Evolutionary conservation across 1,139 yeast species (phyloP).

Genomic region (Taiozyma sp.): DNA sequence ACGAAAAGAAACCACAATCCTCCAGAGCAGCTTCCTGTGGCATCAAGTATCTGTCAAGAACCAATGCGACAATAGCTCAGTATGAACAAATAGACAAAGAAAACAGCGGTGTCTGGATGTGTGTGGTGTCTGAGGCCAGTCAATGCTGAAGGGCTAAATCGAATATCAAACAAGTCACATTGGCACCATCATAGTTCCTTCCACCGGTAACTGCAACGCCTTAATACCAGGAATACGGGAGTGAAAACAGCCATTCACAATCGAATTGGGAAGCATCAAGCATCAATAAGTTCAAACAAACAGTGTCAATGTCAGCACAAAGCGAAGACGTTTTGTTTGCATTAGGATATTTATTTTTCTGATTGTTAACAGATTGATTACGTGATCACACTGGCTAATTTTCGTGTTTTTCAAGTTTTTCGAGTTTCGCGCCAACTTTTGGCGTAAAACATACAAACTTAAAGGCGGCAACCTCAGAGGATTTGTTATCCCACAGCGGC

Average conservation of each 20-base stretch:
- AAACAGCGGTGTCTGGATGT: background rate
- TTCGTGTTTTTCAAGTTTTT: too few species aligned
- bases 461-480: background rate
- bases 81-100: background rate
- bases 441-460: background rate
- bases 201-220: background rate
- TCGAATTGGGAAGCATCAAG: background rate
- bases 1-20: background rate
- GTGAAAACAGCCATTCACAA: background rate
- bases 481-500: background rate
- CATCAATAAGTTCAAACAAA: background rate
- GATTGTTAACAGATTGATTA: background rate
- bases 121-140: background rate
- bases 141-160: background rate
- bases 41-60: background rate
- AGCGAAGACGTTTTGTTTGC: background rate
- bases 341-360: too few species aligned
- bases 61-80: background rate
- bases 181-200: background rate
- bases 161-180: background rate
- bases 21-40: background rate
- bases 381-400: background rate
- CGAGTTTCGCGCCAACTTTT: background rate
- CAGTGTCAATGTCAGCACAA: background rate
- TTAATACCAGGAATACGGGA: background rate